Conservation (phyloP, 1,139 yeast species). For the Saccharomyces pastorianus region DNA sequence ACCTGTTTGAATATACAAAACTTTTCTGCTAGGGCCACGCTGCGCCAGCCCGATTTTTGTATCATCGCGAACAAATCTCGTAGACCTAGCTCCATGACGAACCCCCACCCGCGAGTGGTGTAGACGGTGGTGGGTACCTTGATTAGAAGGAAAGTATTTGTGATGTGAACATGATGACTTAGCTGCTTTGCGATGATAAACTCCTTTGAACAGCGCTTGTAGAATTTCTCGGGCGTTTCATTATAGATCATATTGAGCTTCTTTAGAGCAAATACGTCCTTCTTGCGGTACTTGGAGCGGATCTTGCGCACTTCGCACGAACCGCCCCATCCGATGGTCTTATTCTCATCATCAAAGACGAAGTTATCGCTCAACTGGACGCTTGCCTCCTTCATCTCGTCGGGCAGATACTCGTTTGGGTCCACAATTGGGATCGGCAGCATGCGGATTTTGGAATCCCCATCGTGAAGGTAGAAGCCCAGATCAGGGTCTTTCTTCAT, state of each 20-base stretch:
- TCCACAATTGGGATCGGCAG: slow-evolving; percentile 58
- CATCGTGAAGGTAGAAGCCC: slow-evolving; percentile 28
- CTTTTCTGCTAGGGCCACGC: slow-evolving; percentile 45
- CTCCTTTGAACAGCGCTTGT: slow-evolving; percentile 56
- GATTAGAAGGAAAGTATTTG: slow-evolving; percentile 46
- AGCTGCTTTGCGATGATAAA: slow-evolving; percentile 50
- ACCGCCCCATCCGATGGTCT: slow-evolving; percentile 63
- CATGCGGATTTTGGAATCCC: slow-evolving; percentile 37
- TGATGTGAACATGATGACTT: slow-evolving; percentile 46
- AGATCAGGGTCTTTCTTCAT: slow-evolving; percentile 13
- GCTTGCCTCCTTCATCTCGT: slow-evolving; percentile 43
- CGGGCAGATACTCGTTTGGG: slow-evolving; percentile 60
- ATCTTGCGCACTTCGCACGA: slow-evolving; percentile 57
- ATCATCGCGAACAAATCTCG: slow-evolving; percentile 65
- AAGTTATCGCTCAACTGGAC: slow-evolving; percentile 51
- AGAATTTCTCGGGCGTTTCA: slow-evolving; percentile 60
- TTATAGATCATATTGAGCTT: slow-evolving; percentile 52
- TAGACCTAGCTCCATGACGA: slow-evolving; percentile 55
- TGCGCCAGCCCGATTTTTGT: slow-evolving; percentile 40
- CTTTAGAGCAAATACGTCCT: slow-evolving; percentile 50
- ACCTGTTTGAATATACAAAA: slow-evolving; percentile 43
- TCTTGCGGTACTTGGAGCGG: slow-evolving; percentile 33
- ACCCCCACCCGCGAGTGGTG: slow-evolving; percentile 68
- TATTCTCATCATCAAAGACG: slow-evolving; percentile 38
- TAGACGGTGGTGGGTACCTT: slow-evolving; percentile 48